phyloP scores from a whole-genome alignment of 495 filamentous ascomycete genomes.

The Xylaria scruposa region DNA sequence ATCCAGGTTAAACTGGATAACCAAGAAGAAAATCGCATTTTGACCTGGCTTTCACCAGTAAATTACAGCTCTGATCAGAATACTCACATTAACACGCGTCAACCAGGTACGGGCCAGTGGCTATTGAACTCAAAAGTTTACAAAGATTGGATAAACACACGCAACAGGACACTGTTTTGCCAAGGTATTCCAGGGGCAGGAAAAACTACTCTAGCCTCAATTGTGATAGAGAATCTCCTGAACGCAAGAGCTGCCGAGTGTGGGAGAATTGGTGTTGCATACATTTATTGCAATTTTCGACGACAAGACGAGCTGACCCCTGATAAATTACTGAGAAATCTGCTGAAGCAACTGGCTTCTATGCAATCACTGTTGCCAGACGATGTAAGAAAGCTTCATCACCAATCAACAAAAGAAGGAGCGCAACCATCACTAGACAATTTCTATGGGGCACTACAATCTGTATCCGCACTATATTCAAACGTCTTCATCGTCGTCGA shows the following conservation, averaged over 20 bases:
- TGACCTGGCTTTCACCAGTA: constrained; percentile 40
- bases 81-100: constrained; percentile 13
- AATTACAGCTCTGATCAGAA: constrained; percentile 27
- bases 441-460: constrained; percentile 26
- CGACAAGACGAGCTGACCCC: no score
- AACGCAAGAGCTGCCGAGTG: no score
- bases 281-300: constrained; percentile 50
- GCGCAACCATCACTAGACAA: constrained; percentile 39
- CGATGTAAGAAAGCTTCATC: no score
- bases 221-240: constrained; percentile 39
- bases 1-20: neutral
- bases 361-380: no score
- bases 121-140: constrained; percentile 48
- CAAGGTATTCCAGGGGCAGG: constrained; percentile 49
- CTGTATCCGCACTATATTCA: constrained; percentile 9
- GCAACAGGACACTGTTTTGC: constrained; percentile 48
- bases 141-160: constrained; percentile 36
- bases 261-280: constrained; percentile 41
- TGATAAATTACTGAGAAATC: no score
- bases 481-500: constrained; percentile 52
- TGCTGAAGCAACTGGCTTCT: no score
- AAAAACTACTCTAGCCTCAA: constrained; percentile 44
- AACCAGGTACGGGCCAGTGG: constrained; percentile 54
- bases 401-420: constrained; percentile 26
- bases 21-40: constrained; percentile 15